These are phyloP conservation scores for Leishmania amazonensis DNA, from an alignment of 208 protist genomes.

Conservation along the genomic window DNA sequence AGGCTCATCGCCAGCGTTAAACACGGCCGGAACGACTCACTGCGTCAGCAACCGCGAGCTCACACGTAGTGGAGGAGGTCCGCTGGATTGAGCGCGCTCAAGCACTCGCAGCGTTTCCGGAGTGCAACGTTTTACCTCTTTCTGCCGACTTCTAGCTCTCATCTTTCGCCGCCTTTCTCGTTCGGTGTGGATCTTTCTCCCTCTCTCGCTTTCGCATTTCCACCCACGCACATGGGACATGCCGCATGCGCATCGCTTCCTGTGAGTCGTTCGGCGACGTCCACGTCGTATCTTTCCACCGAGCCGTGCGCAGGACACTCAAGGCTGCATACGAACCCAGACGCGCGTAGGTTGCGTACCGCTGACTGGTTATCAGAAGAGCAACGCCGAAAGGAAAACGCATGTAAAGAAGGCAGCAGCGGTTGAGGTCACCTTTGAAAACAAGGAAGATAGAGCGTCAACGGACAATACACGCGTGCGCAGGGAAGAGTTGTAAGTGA, in stretches of 20 bases:
- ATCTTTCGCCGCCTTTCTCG: neutral
- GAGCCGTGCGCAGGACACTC: neutral
- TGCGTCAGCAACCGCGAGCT: neutral
- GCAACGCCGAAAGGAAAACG: neutral
- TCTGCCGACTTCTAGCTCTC: neutral
- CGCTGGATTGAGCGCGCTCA: neutral
- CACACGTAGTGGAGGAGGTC: neutral
- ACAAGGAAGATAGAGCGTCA: neutral
- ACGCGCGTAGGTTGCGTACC: neutral
- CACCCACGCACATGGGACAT: neutral
- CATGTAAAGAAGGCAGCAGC: neutral
- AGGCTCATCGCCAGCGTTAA: neutral
- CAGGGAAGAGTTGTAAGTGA: neutral
- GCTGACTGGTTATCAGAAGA: neutral
- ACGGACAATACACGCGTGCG: neutral
- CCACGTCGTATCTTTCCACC: neutral
- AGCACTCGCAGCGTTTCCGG: no score
- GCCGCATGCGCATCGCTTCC: neutral
- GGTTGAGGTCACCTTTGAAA: neutral
- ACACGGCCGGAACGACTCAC: neutral
- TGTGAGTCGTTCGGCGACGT: neutral
- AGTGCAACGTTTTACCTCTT: neutral
- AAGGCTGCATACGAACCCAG: neutral
- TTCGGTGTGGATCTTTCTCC: neutral
- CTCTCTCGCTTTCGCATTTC: constrained; percentile 9